A percentile compares a stretch with the other conserved stretches of the same genome.
These are phyloP conservation scores for Penicillium turbatum DNA, from an alignment of 495 filamentous ascomycete species.

Conservation along the genomic window DNA sequence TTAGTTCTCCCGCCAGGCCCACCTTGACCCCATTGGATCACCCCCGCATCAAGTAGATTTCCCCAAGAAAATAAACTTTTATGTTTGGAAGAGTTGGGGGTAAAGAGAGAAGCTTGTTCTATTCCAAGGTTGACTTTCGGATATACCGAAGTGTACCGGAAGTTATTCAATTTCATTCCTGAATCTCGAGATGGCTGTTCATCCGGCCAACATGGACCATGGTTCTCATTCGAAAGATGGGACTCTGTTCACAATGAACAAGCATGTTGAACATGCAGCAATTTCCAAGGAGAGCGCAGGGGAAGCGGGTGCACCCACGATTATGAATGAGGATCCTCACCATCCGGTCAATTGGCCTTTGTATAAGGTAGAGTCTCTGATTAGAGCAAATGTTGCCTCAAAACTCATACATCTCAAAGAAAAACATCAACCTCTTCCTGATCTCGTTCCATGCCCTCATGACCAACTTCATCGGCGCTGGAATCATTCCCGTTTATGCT, in stretches of 20 bases:
- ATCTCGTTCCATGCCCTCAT: background rate
- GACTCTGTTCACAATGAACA: background rate
- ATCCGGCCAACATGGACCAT: background rate
- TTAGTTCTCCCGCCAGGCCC: background rate
- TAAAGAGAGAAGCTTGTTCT: too few species aligned
- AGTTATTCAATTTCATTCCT: background rate
- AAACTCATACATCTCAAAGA: background rate
- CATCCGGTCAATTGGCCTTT: background rate
- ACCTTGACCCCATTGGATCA: background rate
- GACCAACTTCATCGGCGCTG: background rate
- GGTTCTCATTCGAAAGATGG: background rate
- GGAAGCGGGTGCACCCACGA: background rate
- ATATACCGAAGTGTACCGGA: background rate
- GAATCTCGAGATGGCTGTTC: background rate
- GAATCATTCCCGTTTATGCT: background rate
- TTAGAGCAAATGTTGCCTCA: background rate
- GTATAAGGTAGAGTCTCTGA: background rate
- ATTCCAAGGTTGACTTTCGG: too few species aligned
- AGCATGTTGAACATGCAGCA: background rate
- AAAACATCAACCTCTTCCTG: background rate
- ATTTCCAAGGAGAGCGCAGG: background rate
- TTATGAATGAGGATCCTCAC: background rate
- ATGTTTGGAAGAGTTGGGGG: too few species aligned
- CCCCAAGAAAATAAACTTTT: background rate
- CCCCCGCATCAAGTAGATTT: background rate